Conservation (phyloP, 169 alveolate genomes). For the Miamiensis avidus region DNA sequence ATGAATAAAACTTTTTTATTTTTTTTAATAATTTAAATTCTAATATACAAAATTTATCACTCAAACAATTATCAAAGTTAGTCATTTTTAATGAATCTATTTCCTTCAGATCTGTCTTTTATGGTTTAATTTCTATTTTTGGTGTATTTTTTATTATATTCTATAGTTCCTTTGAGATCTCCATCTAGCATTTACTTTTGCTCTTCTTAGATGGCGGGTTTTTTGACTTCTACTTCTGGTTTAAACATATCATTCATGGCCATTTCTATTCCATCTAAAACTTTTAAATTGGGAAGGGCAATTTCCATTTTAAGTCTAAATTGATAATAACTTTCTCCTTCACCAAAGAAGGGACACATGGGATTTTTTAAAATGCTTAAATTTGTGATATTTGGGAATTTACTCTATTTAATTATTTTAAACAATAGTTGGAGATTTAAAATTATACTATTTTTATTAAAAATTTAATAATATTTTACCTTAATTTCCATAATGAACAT, state of each 20-base stretch:
- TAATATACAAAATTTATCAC: no score
- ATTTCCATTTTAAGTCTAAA: background rate
- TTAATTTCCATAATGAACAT: background rate
- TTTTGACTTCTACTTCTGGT: background rate
- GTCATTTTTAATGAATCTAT: background rate
- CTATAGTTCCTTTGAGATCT: background rate
- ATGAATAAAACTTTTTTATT: no score
- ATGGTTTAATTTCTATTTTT: background rate
- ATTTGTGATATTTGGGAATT: conserved; percentile 22
- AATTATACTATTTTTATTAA: no score
- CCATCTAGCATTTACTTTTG: background rate
- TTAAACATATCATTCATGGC: background rate
- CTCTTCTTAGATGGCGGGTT: background rate
- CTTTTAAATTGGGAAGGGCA: background rate
- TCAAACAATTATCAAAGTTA: background rate
- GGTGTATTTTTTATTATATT: no score
- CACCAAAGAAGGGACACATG: conserved; percentile 7
- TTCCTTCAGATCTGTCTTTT: background rate
- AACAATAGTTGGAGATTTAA: background rate
- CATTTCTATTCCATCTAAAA: background rate
- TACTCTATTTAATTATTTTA: background rate
- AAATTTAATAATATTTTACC: no score
- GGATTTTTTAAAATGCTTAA: conserved; percentile 21
- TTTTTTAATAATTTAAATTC: no score
- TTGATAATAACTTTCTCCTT: conserved; percentile 1